These are phyloP conservation scores for Aspergillus cavernicola DNA, from an alignment of 495 filamentous ascomycete species.

Conservation along the genomic window DNA sequence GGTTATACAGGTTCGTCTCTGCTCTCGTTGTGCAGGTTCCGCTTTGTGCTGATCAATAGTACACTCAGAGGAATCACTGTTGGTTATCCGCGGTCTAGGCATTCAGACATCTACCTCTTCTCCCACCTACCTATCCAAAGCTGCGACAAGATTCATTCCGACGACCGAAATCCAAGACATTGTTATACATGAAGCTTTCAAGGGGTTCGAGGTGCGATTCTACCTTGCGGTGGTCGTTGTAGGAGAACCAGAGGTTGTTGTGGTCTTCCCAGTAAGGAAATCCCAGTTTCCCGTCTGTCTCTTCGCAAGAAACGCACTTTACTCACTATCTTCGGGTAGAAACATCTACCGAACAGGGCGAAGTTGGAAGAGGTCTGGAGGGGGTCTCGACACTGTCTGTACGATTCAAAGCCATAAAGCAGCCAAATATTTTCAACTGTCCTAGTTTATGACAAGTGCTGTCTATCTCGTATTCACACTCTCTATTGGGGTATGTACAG, in stretches of 20 bases:
- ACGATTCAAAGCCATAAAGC: constrained; percentile 55
- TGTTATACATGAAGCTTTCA: constrained; percentile 92
- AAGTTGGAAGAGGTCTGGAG: constrained; percentile 86
- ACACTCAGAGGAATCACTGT: constrained; percentile 73
- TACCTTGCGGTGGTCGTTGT: constrained; percentile 90
- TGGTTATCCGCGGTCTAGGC: constrained; percentile 84
- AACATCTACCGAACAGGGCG: constrained; percentile 62
- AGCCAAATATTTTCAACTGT: background rate
- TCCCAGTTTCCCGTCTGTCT: background rate
- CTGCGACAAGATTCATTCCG: constrained; percentile 86
- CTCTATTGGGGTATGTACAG: constrained; percentile 23
- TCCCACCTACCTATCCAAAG: constrained; percentile 56
- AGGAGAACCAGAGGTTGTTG: constrained; percentile 81
- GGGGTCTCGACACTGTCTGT: constrained; percentile 70
- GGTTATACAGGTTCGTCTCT: constrained; percentile 44
- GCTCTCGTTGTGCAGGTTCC: background rate
- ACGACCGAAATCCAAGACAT: constrained; percentile 88
- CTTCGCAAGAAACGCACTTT: background rate
- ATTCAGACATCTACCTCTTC: constrained; percentile 80
- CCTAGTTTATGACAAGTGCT: background rate
- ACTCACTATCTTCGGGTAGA: constrained; percentile 28
- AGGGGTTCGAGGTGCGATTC: constrained; percentile 85
- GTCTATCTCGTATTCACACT: constrained; percentile 2
- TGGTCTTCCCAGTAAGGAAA: constrained; percentile 79
- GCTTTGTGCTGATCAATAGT: constrained; percentile 14